phyloP scores from a whole-genome alignment of 106 monocot genomes.

The Dioscorea zingiberensis region DNA sequence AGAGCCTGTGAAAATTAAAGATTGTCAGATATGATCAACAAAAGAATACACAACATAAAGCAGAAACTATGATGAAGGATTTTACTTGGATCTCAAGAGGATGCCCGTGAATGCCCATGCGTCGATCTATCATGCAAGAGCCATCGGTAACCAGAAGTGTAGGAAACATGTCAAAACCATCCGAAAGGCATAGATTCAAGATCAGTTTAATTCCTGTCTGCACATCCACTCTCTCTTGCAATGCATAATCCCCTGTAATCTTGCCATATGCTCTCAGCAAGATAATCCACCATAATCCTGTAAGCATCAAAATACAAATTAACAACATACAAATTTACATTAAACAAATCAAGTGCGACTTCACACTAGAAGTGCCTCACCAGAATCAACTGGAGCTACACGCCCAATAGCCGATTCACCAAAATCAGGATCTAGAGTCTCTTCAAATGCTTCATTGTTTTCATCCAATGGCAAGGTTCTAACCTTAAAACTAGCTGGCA shows the following conservation, averaged over 20 bases:
- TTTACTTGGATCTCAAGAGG: constrained; percentile 96
- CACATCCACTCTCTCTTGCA: constrained; percentile 87
- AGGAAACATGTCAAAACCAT: constrained; percentile 99
- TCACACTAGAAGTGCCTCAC: constrained; percentile 20
- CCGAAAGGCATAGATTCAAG: constrained; percentile 82
- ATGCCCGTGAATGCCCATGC: constrained; percentile 98
- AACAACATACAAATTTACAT: neutral
- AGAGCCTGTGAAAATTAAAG: constrained; percentile 46
- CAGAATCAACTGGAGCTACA: constrained; percentile 93
- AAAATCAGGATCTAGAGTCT: constrained; percentile 90
- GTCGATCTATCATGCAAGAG: constrained; percentile 94
- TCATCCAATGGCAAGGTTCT: constrained; percentile 61
- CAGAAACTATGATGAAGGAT: neutral
- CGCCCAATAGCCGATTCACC: constrained; percentile 90
- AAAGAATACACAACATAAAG: neutral
- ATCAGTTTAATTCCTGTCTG: constrained; percentile 88
- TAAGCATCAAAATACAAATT: neutral
- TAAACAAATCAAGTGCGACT: neutral
- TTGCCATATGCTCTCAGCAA: constrained; percentile 93
- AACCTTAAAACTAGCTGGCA: constrained; percentile 95
- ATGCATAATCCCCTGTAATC: constrained; percentile 71
- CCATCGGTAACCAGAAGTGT: constrained; percentile 93
- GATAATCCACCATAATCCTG: constrained; percentile 96
- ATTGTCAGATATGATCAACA: neutral
- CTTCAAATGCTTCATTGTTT: constrained; percentile 58